Base-by-base conservation (phyloP, 2,329 filamentous ascomycete genomes). In the Talaromyces sp. region DNA sequence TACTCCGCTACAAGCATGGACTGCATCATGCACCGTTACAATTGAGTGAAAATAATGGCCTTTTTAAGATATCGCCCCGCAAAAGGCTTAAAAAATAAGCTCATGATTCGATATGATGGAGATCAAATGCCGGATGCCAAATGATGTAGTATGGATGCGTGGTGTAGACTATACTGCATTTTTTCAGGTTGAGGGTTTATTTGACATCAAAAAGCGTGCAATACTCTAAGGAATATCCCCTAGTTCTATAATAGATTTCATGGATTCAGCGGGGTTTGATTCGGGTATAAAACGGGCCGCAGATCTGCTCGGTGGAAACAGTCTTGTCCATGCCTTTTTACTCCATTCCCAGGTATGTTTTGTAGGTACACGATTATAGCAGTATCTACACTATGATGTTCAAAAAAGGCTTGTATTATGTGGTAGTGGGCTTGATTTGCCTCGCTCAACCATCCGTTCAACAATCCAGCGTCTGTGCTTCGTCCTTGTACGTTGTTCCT, bases 391-490 rank as follows among this genome's bases (percentile, higher is more conserved):
- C 11, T 45, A 60, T 60, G 58, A 15, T 15, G 38, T 47, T 60
- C 38, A 47, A 13, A 13, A 60, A 17, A 34, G 38, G 31, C 22
- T 45, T 45, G 22, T 31, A 10, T 27, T n/a, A 45, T 34, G 7
- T n/a, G 13, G 27, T 60, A 22, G 25, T 45, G 38, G 17, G 58
- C 25, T 47, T 60, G 17, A 10, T 60, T 60, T 60, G 38, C 22
- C 58, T 60, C 25, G 58, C 58, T 15, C 38, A 34, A 17, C 58
- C 58, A 45, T 60, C 58, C 27, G 10, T 43, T 17, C 58, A 60
- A 60, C 58, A 60, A 47, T 0, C 25, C 58, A 60, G 38, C 7
- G 58, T 38, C 38, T 60, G 58, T 47, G 58, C 58, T 60, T 22
- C 58, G 3, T 31, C 22, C 47, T 60, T 31, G 58, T 60, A 27